Conservation (phyloP, 208 protist genomes). For the Acanthamoeba sp. region DNA sequence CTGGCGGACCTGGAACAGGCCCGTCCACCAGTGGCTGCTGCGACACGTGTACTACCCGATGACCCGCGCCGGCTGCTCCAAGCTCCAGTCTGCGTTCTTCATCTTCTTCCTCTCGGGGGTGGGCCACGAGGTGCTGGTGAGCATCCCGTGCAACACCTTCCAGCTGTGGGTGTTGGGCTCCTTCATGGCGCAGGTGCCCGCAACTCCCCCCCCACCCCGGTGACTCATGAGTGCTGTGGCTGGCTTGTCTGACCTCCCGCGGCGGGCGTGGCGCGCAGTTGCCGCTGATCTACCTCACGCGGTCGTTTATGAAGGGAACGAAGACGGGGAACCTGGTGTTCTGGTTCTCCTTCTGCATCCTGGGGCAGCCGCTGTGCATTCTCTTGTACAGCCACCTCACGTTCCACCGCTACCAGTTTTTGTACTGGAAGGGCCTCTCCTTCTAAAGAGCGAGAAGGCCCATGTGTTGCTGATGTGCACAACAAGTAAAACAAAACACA, state of each 20-base stretch:
- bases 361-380: constrained; percentile 3
- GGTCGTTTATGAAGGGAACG: constrained; percentile 25
- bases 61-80: not conserved
- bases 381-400: not conserved
- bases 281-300: not conserved
- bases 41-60: constrained; percentile 75
- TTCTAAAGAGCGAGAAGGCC: no score
- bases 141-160: constrained; percentile 16
- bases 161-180: constrained; percentile 9
- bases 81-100: not conserved
- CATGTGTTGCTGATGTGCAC: no score
- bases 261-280: not conserved
- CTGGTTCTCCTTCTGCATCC: constrained; percentile 30
- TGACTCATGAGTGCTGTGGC: not conserved
- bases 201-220: not conserved
- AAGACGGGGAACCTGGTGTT: not conserved
- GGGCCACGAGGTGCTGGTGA: constrained; percentile 17
- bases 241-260: not conserved
- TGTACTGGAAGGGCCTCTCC: not conserved
- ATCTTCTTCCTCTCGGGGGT: not conserved
- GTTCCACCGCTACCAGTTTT: not conserved
- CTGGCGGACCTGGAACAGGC: constrained; percentile 82
- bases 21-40: constrained; percentile 83
- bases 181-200: not conserved
- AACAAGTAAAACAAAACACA: no score